These are phyloP conservation scores for Diaporthe humulicola DNA, from an alignment of 2,329 filamentous ascomycete genomes.

Conservation along the genomic window DNA sequence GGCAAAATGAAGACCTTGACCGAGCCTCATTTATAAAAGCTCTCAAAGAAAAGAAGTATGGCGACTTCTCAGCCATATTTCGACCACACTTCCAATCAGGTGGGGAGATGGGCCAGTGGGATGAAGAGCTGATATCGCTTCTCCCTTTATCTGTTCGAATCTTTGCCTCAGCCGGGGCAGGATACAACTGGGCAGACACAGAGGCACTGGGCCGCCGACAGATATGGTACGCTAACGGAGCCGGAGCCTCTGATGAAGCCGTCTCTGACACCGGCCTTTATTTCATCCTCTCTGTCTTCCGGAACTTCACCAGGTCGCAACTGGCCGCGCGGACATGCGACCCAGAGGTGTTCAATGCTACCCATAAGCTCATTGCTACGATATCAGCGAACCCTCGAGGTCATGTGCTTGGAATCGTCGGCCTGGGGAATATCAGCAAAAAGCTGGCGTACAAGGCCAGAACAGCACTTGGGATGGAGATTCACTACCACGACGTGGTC, in stretches of 20 bases:
- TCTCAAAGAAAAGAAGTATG: slow-evolving; percentile 58
- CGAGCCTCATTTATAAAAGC: slow-evolving; percentile 58
- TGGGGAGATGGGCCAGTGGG: slow-evolving; percentile 45
- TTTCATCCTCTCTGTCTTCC: slow-evolving; percentile 61
- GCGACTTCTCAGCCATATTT: slow-evolving; percentile 55
- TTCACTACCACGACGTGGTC: slow-evolving; percentile 64
- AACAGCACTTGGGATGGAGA: slow-evolving; percentile 64
- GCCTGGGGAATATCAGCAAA: slow-evolving; percentile 62
- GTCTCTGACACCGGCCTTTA: slow-evolving; percentile 58
- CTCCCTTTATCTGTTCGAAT: slow-evolving; percentile 67
- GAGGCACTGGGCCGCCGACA: slow-evolving; percentile 53
- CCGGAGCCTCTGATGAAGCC: slow-evolving; percentile 57
- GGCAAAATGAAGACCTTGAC: slow-evolving; percentile 43
- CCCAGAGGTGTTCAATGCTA: slow-evolving; percentile 53
- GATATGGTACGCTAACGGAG: slow-evolving; percentile 60
- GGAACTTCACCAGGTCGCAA: slow-evolving; percentile 62
- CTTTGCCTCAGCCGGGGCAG: slow-evolving; percentile 71
- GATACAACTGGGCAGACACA: slow-evolving; percentile 69
- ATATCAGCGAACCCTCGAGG: slow-evolving; percentile 63
- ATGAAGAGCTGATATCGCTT: slow-evolving; percentile 54
- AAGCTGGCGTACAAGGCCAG: slow-evolving; percentile 60
- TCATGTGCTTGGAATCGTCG: slow-evolving; percentile 65
- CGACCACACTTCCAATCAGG: slow-evolving; percentile 43
- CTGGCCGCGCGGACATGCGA: slow-evolving; percentile 59
- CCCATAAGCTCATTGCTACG: slow-evolving; percentile 58